Evolutionary conservation across 345 rosid species (phyloP), one percentile per base, ranked within the genome.

Genomic region (Noccaea bulbosa): DNA sequence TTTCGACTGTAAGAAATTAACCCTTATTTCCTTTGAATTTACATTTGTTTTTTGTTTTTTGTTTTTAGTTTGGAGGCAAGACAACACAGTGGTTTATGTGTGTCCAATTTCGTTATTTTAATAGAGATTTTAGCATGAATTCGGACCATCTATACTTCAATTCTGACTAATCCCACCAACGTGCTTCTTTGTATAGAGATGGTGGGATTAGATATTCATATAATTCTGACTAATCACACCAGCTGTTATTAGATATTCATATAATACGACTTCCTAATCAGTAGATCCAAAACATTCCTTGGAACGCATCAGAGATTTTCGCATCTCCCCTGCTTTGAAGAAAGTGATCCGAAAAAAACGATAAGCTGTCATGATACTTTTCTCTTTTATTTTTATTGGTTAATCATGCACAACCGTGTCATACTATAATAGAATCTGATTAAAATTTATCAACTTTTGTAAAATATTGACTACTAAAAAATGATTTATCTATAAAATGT

Each of bases 131-230:
- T 67, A 17, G 40, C 16, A 41, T 4, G 2, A 40, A 27, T 2
- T 54, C 12, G 11, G 63, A 54, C 33, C 33, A 34, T 7, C 27
- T 15, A 0, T 34, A 16, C 24, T 35, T 38, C 33, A 14, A 55
- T 33, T 55, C 32, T 43, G n/a, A 30, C 53, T 17, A 11, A 0
- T 53, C 32, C 39, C 8, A 41, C 62, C 10, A 17, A 44, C 53
- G 32, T 52, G 61, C 55, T 37, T 46, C 12, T 64, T 65, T 60
- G 38, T 20, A 20, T 20, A 20, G 22, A 20, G 22, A 20, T 20
- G 22, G 22, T 20, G 22, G 22, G 7, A 10, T 11, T 40, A 30
- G 5, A 22, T 12, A 4, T 67, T 46, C 22, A 9, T 35, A 6
- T 8, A 14, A 55, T 33, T 55, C 32, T 43, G n/a, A 30, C 53